These are phyloP conservation scores for Fusarium burgessii DNA, from an alignment of 2,329 filamentous ascomycete species.

Conservation along the genomic window DNA sequence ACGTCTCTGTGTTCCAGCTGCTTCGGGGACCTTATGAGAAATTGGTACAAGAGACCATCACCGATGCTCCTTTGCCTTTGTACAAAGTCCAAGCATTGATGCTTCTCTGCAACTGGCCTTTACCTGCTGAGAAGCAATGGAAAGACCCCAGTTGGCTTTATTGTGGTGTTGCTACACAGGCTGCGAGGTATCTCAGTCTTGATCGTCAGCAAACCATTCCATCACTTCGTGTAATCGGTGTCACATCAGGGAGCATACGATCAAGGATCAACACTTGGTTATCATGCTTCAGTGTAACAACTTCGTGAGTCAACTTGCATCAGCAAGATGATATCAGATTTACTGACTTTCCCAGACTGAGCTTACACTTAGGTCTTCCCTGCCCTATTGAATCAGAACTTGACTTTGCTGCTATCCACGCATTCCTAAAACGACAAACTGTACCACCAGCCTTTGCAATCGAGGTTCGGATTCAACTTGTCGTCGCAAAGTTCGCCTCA, in stretches of 20 bases:
- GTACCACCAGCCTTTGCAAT: constrained; percentile 10
- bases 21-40: constrained; percentile 11
- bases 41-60: constrained; percentile 19
- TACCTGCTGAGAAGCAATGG: constrained; percentile 19
- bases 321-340: neutral
- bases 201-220: constrained; percentile 34
- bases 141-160: constrained; percentile 33
- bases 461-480: constrained; percentile 26
- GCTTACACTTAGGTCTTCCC: constrained; percentile 28
- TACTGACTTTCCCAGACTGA: neutral
- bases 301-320: constrained; percentile 10
- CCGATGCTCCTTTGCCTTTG: constrained; percentile 26
- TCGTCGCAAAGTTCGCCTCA: constrained; percentile 32
- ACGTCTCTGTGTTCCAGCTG: neutral
- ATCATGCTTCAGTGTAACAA: constrained; percentile 25
- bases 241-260: constrained; percentile 14
- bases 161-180: constrained; percentile 34
- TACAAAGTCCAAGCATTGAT: constrained; percentile 35
- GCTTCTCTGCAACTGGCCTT: constrained; percentile 31
- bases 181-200: constrained; percentile 32
- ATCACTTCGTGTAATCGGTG: constrained; percentile 15
- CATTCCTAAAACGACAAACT: constrained; percentile 18
- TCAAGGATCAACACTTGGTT: constrained; percentile 37
- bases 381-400: constrained; percentile 29
- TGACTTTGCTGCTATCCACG: constrained; percentile 24